Conservation (phyloP, 805 yeast genomes). For the Candida michaelii region DNA sequence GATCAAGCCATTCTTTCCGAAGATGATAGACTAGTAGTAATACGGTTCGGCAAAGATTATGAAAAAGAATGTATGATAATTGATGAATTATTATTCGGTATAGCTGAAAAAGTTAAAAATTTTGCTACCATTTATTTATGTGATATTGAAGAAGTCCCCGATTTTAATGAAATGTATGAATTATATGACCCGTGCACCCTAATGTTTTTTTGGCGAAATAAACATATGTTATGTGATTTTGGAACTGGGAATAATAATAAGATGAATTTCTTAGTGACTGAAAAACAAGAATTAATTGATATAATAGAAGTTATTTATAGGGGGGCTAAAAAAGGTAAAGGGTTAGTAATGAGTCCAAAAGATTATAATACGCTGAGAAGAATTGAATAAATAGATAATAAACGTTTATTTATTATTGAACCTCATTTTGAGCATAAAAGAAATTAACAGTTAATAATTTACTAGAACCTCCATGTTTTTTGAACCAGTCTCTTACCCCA, state of each 20-base stretch:
- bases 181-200: constrained; percentile 85
- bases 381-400: constrained; percentile 6
- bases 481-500: constrained; percentile 77
- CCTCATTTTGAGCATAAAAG: constrained; percentile 71
- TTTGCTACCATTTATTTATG: constrained; percentile 88
- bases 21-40: constrained; percentile 81
- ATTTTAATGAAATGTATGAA: constrained; percentile 86
- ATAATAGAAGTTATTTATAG: constrained; percentile 85
- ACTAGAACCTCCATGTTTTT: constrained; percentile 51
- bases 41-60: constrained; percentile 81
- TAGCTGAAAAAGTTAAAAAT: constrained; percentile 81
- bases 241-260: constrained; percentile 98
- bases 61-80: constrained; percentile 81
- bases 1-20: constrained; percentile 95
- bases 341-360: constrained; percentile 82
- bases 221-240: constrained; percentile 97
- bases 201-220: constrained; percentile 91
- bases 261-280: constrained; percentile 70
- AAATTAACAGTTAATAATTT: constrained; percentile 75
- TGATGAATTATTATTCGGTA: constrained; percentile 80
- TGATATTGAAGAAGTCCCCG: constrained; percentile 86
- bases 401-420: constrained; percentile 12
- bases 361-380: constrained; percentile 48
- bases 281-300: constrained; percentile 88
- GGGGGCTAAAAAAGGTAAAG: constrained; percentile 91